Percentiles rank a stretch among this genome's conserved stretches.
Conservation (phyloP, 257 asterid species). For the Primulina eburnea region DNA sequence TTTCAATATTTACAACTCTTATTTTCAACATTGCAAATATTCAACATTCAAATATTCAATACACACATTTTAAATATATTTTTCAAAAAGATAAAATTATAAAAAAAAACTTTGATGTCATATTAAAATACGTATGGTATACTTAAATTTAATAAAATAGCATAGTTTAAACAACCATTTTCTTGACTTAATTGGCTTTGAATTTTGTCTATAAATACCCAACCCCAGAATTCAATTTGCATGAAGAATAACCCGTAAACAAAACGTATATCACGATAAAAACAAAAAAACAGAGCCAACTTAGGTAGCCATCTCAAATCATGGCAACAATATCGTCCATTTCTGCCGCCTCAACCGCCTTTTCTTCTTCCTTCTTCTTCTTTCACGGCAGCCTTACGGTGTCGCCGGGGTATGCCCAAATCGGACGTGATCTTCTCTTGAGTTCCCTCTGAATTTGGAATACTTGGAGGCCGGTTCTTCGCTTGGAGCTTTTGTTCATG, state of each 20-base stretch:
- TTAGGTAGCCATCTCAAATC: not conserved
- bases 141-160: too few relatives aligned
- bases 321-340: not conserved
- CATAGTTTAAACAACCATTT: too few relatives aligned
- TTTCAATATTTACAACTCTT: too few relatives aligned
- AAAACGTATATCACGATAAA: too few relatives aligned
- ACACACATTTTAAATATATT: too few relatives aligned
- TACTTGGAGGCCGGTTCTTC: conserved; percentile 58
- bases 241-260: too few relatives aligned
- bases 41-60: too few relatives aligned
- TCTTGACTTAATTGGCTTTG: not conserved
- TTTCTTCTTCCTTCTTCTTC: not conserved
- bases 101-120: too few relatives aligned
- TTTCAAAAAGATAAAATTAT: too few relatives aligned
- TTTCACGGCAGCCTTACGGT: not conserved
- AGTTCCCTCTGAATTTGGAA: conserved; percentile 53
- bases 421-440: conserved; percentile 40
- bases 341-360: not conserved
- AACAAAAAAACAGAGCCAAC: not conserved
- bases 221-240: not conserved
- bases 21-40: too few relatives aligned
- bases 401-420: conserved; percentile 12
- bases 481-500: conserved; percentile 43
- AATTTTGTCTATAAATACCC: not conserved
- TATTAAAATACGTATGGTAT: too few relatives aligned